phyloP scores from a whole-genome alignment of 805 yeast genomes.

The Pichia deserticola region DNA sequence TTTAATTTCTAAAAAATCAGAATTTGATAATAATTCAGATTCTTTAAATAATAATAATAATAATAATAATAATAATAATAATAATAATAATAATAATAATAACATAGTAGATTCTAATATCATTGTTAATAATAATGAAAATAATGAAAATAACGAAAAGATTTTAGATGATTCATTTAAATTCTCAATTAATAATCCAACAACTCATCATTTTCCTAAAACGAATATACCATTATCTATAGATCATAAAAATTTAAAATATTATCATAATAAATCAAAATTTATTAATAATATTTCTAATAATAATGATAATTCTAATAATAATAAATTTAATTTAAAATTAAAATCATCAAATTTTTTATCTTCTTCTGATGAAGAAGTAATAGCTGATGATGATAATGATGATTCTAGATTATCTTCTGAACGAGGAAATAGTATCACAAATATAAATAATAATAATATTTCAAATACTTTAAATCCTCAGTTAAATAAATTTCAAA shows the following conservation, averaged over 20 bases:
- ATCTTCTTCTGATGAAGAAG: slow-evolving; percentile 1
- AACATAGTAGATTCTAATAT: neutral
- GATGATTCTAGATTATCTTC: neutral
- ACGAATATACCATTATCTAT: slow-evolving; percentile 15
- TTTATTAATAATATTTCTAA: neutral
- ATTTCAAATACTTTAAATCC: too few relatives aligned
- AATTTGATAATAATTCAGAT: slow-evolving; percentile 7
- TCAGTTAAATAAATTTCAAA: too few relatives aligned
- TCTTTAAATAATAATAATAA: neutral
- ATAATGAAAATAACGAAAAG: neutral
- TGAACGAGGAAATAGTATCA: neutral
- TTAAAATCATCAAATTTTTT: neutral
- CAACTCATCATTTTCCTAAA: slow-evolving; percentile 25
- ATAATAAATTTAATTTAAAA: neutral
- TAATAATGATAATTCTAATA: neutral
- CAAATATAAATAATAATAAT: too few relatives aligned
- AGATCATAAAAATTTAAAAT: slow-evolving; percentile 6
- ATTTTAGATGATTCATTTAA: slow-evolving; percentile 14
- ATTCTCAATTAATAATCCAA: slow-evolving; percentile 11
- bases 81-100: too few relatives aligned
- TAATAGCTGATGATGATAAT: neutral
- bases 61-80: too few relatives aligned
- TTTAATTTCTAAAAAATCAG: slow-evolving; percentile 26
- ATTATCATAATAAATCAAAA: neutral
- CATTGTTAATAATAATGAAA: too few relatives aligned